A percentile compares a stretch with the other conserved stretches of the same genome.
These are phyloP conservation scores for bread wheat (Triticum aestivum) DNA, from an alignment of 176 grass and related monocot genomes.

Conservation along the genomic window IWGSC_CS_RefSeq_v2.1 NC_057802.1:380787258-380787757, in stretches of 20 bases:
- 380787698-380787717: slow-evolving; percentile 53
- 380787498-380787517: slow-evolving; percentile 61
- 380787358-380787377: slow-evolving; percentile 87
- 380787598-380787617: slow-evolving; percentile 75
- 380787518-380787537: slow-evolving; percentile 64
- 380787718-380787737: slow-evolving; percentile 64
- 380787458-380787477: slow-evolving; percentile 82
- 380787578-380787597: slow-evolving; percentile 80
- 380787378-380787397: slow-evolving; percentile 95
- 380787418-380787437: slow-evolving; percentile 88
- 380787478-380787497: slow-evolving; percentile 75
- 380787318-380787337: slow-evolving; percentile 99
- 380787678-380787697: neutral
- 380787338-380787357: slow-evolving; percentile 85
- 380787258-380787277: neutral
- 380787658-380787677: neutral
- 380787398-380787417: slow-evolving; percentile 87
- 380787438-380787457: slow-evolving; percentile 87
- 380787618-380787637: slow-evolving; percentile 30
- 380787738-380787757: slow-evolving; percentile 60
- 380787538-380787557: slow-evolving; percentile 60
- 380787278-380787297: slow-evolving; percentile 90
- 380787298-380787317: slow-evolving; percentile 75
- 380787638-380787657: neutral
- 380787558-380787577: slow-evolving; percentile 78